Conservation (phyloP, 768 basidiomycete genomes). For the Termitomyces sp. region DNA sequence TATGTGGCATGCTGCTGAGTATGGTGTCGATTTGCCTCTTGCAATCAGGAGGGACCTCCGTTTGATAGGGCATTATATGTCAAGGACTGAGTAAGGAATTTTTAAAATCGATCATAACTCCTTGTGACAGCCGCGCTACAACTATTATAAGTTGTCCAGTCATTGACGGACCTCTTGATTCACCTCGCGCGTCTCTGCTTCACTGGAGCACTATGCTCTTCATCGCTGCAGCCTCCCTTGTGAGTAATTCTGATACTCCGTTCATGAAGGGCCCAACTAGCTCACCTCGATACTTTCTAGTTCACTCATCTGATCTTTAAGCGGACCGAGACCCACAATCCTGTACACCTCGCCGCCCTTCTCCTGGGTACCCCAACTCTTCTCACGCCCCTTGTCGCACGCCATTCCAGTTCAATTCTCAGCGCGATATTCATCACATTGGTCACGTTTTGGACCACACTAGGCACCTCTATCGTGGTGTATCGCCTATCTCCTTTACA, state of each 20-base stretch:
- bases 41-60: background rate
- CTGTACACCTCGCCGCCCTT: conserved; percentile 17
- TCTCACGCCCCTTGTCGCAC: conserved; percentile 17
- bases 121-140: background rate
- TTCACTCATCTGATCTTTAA: conserved; percentile 27
- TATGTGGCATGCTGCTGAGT: background rate
- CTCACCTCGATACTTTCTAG: conserved; percentile 9
- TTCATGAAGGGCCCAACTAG: background rate
- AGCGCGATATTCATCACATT: conserved; percentile 15
- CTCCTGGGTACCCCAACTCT: conserved; percentile 22
- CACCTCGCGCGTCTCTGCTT: conserved; percentile 3
- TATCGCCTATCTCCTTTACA: conserved; percentile 52
- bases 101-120: background rate
- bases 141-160: too few relatives aligned
- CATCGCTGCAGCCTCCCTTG: conserved; percentile 12
- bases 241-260: background rate
- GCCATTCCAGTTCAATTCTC: conserved; percentile 12
- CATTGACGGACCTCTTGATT: conserved; percentile 8
- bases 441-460: conserved; percentile 23
- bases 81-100: too few relatives aligned
- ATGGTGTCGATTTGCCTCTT: background rate
- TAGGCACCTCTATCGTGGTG: conserved; percentile 23
- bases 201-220: conserved; percentile 10
- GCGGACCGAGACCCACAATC: conserved; percentile 26
- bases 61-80: too few relatives aligned